These are phyloP conservation scores for Dendrobium nobile DNA, from an alignment of 106 monocot genomes.

Conservation along the genomic window DNA sequence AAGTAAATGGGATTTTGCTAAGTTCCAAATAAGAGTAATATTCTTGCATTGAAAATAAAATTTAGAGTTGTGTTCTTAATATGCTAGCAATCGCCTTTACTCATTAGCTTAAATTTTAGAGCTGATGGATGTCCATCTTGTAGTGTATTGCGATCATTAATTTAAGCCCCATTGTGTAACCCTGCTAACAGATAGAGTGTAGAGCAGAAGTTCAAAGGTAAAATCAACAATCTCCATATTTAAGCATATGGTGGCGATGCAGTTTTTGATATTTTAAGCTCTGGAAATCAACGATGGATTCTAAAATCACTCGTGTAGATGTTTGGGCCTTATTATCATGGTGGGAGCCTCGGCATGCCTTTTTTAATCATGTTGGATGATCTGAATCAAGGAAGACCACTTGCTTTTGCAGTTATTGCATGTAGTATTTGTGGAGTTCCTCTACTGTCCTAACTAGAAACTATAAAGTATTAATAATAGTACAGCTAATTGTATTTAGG, in stretches of 20 bases:
- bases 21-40: too few relatives aligned
- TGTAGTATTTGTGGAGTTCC: not conserved
- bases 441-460: not conserved
- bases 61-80: too few relatives aligned
- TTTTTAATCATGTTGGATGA: too few relatives aligned
- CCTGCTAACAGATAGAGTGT: not conserved
- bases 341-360: too few relatives aligned
- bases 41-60: too few relatives aligned
- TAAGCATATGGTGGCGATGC: not conserved
- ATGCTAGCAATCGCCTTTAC: too few relatives aligned
- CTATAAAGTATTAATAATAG: not conserved
- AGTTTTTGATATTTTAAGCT: not conserved
- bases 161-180: not conserved
- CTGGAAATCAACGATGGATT: too few relatives aligned
- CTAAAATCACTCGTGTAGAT: too few relatives aligned
- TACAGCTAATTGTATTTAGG: conserved; percentile 35
- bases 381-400: too few relatives aligned
- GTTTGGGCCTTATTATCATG: too few relatives aligned
- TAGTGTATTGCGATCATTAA: not conserved
- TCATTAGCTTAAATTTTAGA: not conserved
- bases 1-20: too few relatives aligned
- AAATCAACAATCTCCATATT: not conserved
- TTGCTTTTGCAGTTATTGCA: too few relatives aligned
- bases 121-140: not conserved
- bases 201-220: not conserved